A percentile compares a stretch with the other conserved stretches of the same genome.
Evolutionary conservation across 73 alveolate species (phyloP).

Genomic region (Paramecium biaurelia): DNA sequence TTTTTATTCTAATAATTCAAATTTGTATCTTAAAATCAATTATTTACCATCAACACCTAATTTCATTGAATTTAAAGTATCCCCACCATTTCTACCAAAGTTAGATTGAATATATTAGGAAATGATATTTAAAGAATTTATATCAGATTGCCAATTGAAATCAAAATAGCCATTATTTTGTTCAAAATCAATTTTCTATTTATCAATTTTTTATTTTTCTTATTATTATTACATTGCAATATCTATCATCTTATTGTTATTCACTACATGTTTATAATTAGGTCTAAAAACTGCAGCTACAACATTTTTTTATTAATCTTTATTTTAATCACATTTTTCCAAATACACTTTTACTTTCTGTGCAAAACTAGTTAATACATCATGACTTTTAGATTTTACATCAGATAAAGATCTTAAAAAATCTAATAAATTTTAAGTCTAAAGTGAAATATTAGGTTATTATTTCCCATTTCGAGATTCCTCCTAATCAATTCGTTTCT

Average conservation of each 20-base stretch:
- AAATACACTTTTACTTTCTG: neutral
- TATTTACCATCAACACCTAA: neutral
- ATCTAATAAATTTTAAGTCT: neutral
- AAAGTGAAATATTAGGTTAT: neutral
- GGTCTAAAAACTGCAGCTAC: neutral
- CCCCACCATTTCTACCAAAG: neutral
- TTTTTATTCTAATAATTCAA: slow-evolving; percentile 5
- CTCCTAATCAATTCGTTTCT: neutral
- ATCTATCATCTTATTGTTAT: neutral
- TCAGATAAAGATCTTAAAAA: neutral
- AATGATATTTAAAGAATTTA: neutral
- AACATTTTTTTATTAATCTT: neutral
- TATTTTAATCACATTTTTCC: neutral
- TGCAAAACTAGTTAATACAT: neutral
- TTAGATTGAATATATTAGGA: neutral
- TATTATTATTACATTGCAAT: neutral
- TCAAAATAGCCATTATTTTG: neutral
- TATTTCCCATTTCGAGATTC: neutral
- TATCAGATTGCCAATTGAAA: neutral
- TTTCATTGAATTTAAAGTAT: neutral
- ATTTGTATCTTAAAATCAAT: neutral
- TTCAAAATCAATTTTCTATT: neutral
- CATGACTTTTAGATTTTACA: neutral
- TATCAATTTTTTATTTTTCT: neutral
- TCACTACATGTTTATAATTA: neutral